These are phyloP conservation scores for Pilatotrama ljubarskyi DNA, from an alignment of 768 basidiomycete species.

Conservation along the genomic window DNA sequence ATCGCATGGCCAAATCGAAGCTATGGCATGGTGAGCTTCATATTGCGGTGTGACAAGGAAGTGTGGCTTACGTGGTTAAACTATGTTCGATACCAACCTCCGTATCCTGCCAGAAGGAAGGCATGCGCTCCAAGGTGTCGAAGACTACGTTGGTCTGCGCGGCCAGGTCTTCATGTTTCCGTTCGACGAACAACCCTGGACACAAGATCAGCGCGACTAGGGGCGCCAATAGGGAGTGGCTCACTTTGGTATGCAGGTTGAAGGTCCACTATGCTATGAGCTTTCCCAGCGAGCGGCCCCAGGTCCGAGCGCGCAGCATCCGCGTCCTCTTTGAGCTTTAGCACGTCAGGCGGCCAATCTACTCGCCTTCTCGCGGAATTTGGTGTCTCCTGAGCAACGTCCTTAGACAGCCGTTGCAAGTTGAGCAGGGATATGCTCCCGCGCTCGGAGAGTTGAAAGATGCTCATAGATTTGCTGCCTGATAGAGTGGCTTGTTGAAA, in stretches of 20 bases:
- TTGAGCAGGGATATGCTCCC: slow-evolving; percentile 49
- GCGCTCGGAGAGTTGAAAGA: slow-evolving; percentile 49
- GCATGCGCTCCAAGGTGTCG: slow-evolving; percentile 53
- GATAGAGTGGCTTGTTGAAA: slow-evolving; percentile 31
- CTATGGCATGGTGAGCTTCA: slow-evolving; percentile 36
- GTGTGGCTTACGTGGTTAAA: slow-evolving; percentile 55
- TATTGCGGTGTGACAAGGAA: background rate
- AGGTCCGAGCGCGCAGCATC: slow-evolving; percentile 35
- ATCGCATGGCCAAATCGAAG: slow-evolving; percentile 60
- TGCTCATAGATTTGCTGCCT: slow-evolving; percentile 29
- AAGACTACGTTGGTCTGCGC: slow-evolving; percentile 43
- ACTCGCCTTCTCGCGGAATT: background rate
- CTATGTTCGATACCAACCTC: slow-evolving; percentile 52
- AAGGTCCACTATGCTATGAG: slow-evolving; percentile 50
- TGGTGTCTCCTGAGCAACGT: slow-evolving; percentile 14
- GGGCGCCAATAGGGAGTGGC: slow-evolving; percentile 5
- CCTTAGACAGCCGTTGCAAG: slow-evolving; percentile 29
- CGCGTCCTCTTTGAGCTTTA: slow-evolving; percentile 35
- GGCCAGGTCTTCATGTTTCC: slow-evolving; percentile 8
- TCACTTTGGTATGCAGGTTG: slow-evolving; percentile 56
- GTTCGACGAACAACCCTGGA: slow-evolving; percentile 24
- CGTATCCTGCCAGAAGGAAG: slow-evolving; percentile 54
- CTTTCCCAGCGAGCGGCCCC: slow-evolving; percentile 47
- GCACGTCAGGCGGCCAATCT: slow-evolving; percentile 42
- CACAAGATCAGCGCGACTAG: background rate